Percentiles rank a stretch among this genome's conserved stretches.
Conservation (phyloP, 2,329 filamentous ascomycete genomes). For the Coniochaeta sp. region DNA sequence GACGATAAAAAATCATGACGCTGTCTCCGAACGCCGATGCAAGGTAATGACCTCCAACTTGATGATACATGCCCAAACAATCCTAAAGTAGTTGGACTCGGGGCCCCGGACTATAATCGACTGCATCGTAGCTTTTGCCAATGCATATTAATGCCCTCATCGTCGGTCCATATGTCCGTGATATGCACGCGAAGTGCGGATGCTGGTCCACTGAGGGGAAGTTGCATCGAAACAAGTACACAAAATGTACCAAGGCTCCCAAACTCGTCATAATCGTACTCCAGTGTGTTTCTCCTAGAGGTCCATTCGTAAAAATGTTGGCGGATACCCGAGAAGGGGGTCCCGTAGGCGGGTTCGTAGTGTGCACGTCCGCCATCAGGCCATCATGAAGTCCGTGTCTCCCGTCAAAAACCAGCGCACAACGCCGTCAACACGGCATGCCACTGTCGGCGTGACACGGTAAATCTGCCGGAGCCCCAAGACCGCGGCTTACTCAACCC, state of each 20-base stretch:
- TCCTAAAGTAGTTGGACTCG: background rate
- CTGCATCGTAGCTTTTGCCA: background rate
- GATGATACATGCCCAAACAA: background rate
- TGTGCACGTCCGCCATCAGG: background rate
- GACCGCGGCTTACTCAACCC: background rate
- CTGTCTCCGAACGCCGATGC: slow-evolving; percentile 1
- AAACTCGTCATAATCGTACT: slow-evolving; percentile 1
- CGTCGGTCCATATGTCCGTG: too few relatives aligned
- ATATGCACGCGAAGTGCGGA: too few relatives aligned
- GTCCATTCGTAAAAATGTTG: background rate
- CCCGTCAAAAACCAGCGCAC: background rate
- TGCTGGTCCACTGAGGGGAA: background rate
- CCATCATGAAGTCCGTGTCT: background rate
- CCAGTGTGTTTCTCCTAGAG: background rate
- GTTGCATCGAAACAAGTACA: too few relatives aligned
- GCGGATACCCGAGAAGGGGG: background rate
- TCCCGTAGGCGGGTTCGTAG: background rate
- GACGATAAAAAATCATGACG: too few relatives aligned
- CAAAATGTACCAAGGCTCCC: too few relatives aligned
- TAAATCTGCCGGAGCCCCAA: background rate
- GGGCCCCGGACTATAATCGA: background rate
- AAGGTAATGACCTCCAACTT: background rate
- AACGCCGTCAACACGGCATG: background rate
- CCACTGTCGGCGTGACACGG: background rate
- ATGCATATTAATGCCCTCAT: too few relatives aligned